Base-by-base conservation (phyloP, 2,329 filamentous ascomycete species). In the Claviceps sp. region DNA sequence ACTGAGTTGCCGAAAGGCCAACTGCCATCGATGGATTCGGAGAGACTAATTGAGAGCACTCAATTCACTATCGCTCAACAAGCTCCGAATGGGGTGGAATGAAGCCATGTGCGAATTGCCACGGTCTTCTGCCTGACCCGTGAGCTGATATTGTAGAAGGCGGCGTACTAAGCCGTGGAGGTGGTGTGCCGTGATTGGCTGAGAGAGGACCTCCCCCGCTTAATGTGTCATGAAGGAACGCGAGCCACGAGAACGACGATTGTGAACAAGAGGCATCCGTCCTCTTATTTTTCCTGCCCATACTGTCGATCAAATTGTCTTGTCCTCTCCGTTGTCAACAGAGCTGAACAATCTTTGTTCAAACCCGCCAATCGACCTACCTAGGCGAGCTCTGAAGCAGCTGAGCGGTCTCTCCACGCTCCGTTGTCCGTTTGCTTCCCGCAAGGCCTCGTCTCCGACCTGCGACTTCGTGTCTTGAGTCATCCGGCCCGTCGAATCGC, bases 171-270 rank as follows among this genome's bases (percentile, higher is more conserved):
- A 51, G 47, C 47, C 51, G 38, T 48, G 36, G 48, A 53, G 51
- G 52, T 54, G 52, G 55, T 53, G 56, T 54, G 52, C 36, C 49
- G 52, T 64, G 59, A 68, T 68, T 68, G 66, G 66, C 47, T 47
- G 38, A 49, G 48, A 47, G 47, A 18, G 45, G 20, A 48, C 51
- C 52, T 59, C 59, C 63, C 65, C 66, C 66, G 65, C 66, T 67
- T 67, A 65, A 65, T 65, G 62, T 66, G 65, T 67, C 65, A 66
- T 67, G 57, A 58, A 63, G 65, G 61, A 58, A 60, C 58, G 59
- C 59, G 58, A 58, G 26, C 56, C 52, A 56, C 52, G 52, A 47
- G 26, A 56, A 52, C 53, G 48, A 48, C 34, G 44, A 46, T 46
- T 11, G 47, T 48, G 42, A 52, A 30, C 16, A 52, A 48, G 48